Percentiles rank a stretch among this genome's conserved stretches.
These are phyloP conservation scores for Carex myosuroides DNA, from an alignment of 176 grass and related monocot species.

Conservation along the genomic window DNA sequence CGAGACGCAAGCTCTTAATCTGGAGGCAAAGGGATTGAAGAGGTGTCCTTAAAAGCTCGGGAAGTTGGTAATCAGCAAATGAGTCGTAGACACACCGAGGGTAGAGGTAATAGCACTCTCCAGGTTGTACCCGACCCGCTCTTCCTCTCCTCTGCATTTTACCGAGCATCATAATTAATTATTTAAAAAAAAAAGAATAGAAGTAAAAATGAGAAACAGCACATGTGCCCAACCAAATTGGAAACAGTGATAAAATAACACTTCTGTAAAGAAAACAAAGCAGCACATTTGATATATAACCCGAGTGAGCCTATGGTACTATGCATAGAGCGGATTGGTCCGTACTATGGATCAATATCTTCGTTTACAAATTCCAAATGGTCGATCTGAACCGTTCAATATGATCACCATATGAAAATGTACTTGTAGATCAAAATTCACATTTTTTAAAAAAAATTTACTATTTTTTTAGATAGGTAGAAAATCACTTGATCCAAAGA, in stretches of 20 bases:
- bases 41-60: slow-evolving; percentile 92
- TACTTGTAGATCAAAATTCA: too few species aligned
- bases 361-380: too few species aligned
- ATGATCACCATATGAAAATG: too few species aligned
- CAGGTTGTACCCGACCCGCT: slow-evolving; percentile 90
- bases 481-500: too few species aligned
- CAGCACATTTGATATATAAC: not conserved
- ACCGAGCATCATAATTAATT: slow-evolving; percentile 11
- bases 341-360: too few species aligned
- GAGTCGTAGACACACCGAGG: slow-evolving; percentile 82
- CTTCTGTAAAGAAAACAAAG: not conserved
- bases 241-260: not conserved
- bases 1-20: slow-evolving; percentile 95
- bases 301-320: too few species aligned
- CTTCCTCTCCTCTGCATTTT: slow-evolving; percentile 85
- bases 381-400: too few species aligned
- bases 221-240: not conserved
- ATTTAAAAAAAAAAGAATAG: slow-evolving; percentile 6
- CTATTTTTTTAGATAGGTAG: too few species aligned
- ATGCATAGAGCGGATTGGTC: too few species aligned
- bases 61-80: slow-evolving; percentile 94
- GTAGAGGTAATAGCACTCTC: slow-evolving; percentile 97
- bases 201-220: not conserved
- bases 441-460: too few species aligned
- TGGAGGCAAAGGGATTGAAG: slow-evolving; percentile 97